Evolutionary conservation across 106 monocot genomes (phyloP), one percentile per base, ranked within the genome.

Genomic region (Dendrobium catenatum): DNA sequence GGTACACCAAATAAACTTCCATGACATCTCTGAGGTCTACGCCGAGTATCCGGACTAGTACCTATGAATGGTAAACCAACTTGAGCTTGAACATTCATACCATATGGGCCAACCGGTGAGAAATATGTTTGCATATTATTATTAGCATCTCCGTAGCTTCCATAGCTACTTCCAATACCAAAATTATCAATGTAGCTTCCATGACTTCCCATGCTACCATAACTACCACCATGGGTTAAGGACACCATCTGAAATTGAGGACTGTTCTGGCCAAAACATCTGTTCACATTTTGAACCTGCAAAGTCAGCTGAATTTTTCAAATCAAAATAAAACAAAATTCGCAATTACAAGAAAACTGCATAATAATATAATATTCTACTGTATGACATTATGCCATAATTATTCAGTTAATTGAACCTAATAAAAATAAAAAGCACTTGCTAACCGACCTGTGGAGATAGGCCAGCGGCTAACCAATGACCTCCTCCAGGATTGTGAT

Each of bases 401-500:
- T 70, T 31, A 33, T 19, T 27, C 67, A 26, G 10, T 70, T 33
- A 70, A 31, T 33, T 33, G 24, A 70, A 64, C 9, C 22, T 19
- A 0, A 11, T 6, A 24, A 79, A 80, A 18, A 55, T 44, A 37
- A 8, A 79, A 61, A 42, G 9, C 41, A 48, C 61, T 81, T 51
- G 37, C 40, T 79, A 20, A 81, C 56, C 24, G 33, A 95, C 95
- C 95, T 99, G 99, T 86, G 93, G 99, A 83, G 99, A 99, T 37
- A 99, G 82, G 67, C 95, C 99, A 79, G 95, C 87, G 81, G 84
- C 93, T 72, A 93, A 26, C 95, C 93, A 99, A 82, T 95, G 95
- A 47, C 99, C 99, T 48, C 82, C 86, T 51, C 89, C 95, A 58
- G 93, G 95, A 87, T 93, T 87, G 84, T 95, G 91, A 76, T 49